phyloP scores from a whole-genome alignment of 2,329 filamentous ascomycete species.

The Fusarium austroafricanum region DNA sequence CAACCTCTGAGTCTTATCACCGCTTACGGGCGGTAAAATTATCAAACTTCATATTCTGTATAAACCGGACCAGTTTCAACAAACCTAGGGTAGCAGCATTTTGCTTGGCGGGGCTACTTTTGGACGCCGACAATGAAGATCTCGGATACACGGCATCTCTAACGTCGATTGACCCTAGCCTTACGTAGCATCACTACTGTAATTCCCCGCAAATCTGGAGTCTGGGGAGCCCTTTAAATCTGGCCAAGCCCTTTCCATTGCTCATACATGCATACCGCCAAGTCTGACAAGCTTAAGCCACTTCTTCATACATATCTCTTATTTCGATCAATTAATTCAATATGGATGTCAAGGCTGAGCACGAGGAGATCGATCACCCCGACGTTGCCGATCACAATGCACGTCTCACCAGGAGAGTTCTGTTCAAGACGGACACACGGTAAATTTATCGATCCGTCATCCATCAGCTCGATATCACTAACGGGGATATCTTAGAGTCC shows the following conservation, averaged over 20 bases:
- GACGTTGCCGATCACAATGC: background rate
- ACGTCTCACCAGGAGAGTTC: conserved; percentile 1
- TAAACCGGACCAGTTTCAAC: too few relatives aligned
- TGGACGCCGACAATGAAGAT: background rate
- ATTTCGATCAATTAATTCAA: background rate
- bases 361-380: conserved; percentile 1
- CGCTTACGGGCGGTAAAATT: too few relatives aligned
- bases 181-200: background rate
- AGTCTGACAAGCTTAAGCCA: background rate
- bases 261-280: background rate
- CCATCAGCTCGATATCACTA: background rate
- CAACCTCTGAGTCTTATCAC: too few relatives aligned
- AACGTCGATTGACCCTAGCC: background rate
- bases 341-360: conserved; percentile 7
- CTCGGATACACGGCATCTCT: conserved; percentile 6
- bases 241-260: background rate
- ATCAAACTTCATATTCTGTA: too few relatives aligned
- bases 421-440: conserved; percentile 12
- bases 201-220: conserved; percentile 2
- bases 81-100: too few relatives aligned
- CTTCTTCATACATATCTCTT: too few relatives aligned
- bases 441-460: background rate
- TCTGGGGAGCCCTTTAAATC: conserved; percentile 7
- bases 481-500: background rate
- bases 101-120: background rate